These are phyloP conservation scores for Pterocarpus santalinus DNA, from an alignment of 306 rosid genomes.

Conservation along the genomic window DNA sequence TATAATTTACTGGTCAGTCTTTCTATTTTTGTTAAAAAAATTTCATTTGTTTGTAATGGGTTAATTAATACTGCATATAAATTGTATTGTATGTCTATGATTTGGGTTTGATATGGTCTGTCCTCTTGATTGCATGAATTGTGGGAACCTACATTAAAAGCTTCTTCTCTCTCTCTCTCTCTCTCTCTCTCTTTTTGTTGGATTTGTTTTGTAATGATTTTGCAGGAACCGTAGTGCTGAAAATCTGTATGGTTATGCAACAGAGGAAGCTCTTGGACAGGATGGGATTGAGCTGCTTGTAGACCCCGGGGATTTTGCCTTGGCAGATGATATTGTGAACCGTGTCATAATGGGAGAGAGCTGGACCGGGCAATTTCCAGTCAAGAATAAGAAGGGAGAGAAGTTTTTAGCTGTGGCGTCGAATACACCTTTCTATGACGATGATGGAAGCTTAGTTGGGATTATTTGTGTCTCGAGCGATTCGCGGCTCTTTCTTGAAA, in stretches of 20 bases:
- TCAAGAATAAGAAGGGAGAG: slow-evolving; percentile 80
- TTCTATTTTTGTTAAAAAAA: background rate
- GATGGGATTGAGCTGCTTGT: slow-evolving; percentile 70
- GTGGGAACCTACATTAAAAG: slow-evolving; percentile 15
- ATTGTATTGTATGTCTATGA: slow-evolving; percentile 1
- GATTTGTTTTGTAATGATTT: slow-evolving; percentile 37
- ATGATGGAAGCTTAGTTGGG: slow-evolving; percentile 78
- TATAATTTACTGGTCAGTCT: slow-evolving; percentile 77
- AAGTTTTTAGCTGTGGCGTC: slow-evolving; percentile 65
- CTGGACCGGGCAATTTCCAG: slow-evolving; percentile 93
- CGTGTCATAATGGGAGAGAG: slow-evolving; percentile 80
- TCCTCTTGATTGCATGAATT: slow-evolving; percentile 23
- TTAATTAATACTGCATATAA: background rate
- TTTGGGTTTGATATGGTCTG: slow-evolving; percentile 32
- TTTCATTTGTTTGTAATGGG: background rate
- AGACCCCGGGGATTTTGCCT: slow-evolving; percentile 65
- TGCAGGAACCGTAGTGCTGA: slow-evolving; percentile 97
- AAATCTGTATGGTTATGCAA: slow-evolving; percentile 80
- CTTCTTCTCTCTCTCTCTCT: background rate
- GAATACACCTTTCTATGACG: slow-evolving; percentile 86
- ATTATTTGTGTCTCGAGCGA: slow-evolving; percentile 80
- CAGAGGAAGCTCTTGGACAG: slow-evolving; percentile 83
- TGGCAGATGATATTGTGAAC: slow-evolving; percentile 62
- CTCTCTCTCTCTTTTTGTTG: background rate
- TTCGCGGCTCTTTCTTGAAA: slow-evolving; percentile 73